These are phyloP conservation scores for Malassezia vespertilionis DNA, from an alignment of 1,284 basidiomycete species.

Conservation along the genomic window DNA sequence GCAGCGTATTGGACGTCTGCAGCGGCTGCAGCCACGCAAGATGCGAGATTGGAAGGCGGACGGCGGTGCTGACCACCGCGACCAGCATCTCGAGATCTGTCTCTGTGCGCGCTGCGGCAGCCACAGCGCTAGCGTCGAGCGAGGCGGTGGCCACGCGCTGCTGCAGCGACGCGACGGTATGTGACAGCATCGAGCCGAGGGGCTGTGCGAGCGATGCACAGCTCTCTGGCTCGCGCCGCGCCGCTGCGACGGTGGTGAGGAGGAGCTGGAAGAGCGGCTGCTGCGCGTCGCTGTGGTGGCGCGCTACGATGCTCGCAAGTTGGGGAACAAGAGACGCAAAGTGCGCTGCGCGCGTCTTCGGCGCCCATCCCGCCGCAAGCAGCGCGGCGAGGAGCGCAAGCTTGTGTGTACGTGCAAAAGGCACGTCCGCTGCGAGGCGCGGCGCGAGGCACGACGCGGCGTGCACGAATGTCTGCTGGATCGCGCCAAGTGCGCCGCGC, in stretches of 20 bases:
- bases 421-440: no score
- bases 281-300: no score
- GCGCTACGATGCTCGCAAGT: no score
- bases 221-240: background rate
- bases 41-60: background rate
- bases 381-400: background rate
- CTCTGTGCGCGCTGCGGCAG: conserved; percentile 4
- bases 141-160: background rate
- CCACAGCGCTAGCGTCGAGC: background rate
- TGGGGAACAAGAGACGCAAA: no score
- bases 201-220: background rate
- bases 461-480: background rate
- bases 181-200: background rate
- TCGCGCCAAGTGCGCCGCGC: background rate
- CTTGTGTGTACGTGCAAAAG: no score
- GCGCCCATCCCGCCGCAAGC: conserved; percentile 7
- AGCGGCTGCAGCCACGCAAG: conserved; percentile 8
- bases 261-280: conserved; percentile 8
- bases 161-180: conserved; percentile 1
- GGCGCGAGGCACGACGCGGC: no score
- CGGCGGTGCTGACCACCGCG: conserved; percentile 19
- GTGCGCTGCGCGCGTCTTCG: background rate
- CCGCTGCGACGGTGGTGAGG: background rate
- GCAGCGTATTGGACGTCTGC: conserved; percentile 2
- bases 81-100: conserved; percentile 16